Percentiles rank a stretch among this genome's conserved stretches.
Evolutionary conservation across 306 rosid genomes (phyloP).

Genomic region (Fragaria nilgerrensis): DNA sequence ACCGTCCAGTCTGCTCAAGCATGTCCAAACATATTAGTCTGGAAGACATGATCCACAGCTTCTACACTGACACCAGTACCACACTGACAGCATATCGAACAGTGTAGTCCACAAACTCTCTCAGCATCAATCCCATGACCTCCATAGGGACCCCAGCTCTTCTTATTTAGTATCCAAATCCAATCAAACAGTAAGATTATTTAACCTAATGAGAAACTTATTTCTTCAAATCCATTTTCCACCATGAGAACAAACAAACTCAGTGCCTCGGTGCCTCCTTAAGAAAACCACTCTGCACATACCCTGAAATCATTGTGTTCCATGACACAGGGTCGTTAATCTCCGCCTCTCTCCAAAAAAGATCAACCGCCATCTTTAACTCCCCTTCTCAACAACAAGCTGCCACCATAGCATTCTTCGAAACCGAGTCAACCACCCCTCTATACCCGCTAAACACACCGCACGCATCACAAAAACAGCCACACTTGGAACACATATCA

Average conservation of each 20-base stretch:
- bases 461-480: conserved; percentile 51
- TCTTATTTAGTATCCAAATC: conserved; percentile 40
- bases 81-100: conserved; percentile 88
- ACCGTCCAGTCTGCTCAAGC: conserved; percentile 96
- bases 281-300: conserved; percentile 49
- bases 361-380: conserved; percentile 54
- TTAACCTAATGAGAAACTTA: too few species aligned
- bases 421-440: conserved; percentile 48
- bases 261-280: conserved; percentile 56
- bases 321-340: conserved; percentile 52
- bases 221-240: conserved; percentile 31
- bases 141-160: conserved; percentile 99
- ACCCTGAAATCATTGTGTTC: conserved; percentile 78
- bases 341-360: conserved; percentile 48
- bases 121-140: conserved; percentile 96
- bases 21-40: conserved; percentile 87
- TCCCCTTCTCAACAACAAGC: conserved; percentile 75
- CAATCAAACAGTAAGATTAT: background rate
- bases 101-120: conserved; percentile 90
- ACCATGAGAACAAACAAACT: conserved; percentile 51
- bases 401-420: conserved; percentile 78
- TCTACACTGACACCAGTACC: conserved; percentile 95
- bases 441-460: conserved; percentile 37
- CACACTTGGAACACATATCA: conserved; percentile 79
- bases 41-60: conserved; percentile 88